Conservation (phyloP, 2,329 filamentous ascomycete genomes). For the Sporothrix mexicana region DNA sequence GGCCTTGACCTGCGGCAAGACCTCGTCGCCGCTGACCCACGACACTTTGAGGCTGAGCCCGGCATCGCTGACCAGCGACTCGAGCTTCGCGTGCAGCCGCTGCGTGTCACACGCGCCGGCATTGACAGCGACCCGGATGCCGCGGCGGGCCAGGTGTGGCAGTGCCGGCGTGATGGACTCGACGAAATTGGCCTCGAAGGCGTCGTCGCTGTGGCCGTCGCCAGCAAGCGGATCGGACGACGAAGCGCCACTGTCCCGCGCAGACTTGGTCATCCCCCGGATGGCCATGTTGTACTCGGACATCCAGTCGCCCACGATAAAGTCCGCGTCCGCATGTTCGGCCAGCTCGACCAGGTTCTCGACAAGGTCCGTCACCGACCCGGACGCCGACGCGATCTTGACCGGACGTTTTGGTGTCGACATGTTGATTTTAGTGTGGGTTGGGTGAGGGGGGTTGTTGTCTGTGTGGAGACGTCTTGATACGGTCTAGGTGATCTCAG, state of each 20-base stretch:
- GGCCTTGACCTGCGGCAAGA: slow-evolving; percentile 36
- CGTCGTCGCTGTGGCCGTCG: slow-evolving; percentile 40
- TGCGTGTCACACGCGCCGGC: slow-evolving; percentile 43
- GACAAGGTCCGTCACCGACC: too few relatives aligned
- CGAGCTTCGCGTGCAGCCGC: too few relatives aligned
- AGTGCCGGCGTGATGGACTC: slow-evolving; percentile 43
- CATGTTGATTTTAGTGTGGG: too few relatives aligned
- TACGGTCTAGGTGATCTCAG: too few relatives aligned
- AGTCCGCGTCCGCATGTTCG: slow-evolving; percentile 46
- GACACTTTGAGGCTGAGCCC: slow-evolving; percentile 42
- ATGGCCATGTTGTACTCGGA: slow-evolving; percentile 45
- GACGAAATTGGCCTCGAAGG: slow-evolving; percentile 45
- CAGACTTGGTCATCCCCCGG: too few relatives aligned
- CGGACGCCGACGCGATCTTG: too few relatives aligned
- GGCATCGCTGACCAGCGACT: slow-evolving; percentile 36
- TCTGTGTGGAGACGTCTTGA: too few relatives aligned
- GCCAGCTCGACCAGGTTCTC: slow-evolving; percentile 43
- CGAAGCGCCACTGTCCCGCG: too few relatives aligned
- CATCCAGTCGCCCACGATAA: slow-evolving; percentile 45
- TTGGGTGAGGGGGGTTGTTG: too few relatives aligned
- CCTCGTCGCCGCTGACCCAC: slow-evolving; percentile 45
- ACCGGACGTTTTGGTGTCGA: too few relatives aligned
- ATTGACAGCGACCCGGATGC: slow-evolving; percentile 45
- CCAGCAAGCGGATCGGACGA: slow-evolving; percentile 27
- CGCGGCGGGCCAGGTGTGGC: slow-evolving; percentile 39